These are phyloP conservation scores for Ampelomyces quisqualis DNA, from an alignment of 2,329 filamentous ascomycete species.

Conservation along the genomic window DNA sequence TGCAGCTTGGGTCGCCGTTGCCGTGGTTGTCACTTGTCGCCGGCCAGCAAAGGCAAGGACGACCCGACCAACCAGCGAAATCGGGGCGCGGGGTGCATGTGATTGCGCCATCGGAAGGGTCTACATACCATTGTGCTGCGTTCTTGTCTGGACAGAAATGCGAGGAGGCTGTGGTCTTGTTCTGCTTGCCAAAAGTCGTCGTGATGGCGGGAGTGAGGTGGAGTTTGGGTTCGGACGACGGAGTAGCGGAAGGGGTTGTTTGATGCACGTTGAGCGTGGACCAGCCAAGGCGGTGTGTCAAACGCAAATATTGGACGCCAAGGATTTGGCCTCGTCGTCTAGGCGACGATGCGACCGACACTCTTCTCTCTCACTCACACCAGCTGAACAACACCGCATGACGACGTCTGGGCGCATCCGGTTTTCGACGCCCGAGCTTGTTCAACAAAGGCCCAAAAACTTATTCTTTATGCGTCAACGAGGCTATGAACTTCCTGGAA, in stretches of 20 bases:
- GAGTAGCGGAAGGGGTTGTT: slow-evolving; percentile 17
- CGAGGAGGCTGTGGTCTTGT: slow-evolving; percentile 5
- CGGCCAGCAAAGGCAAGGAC: slow-evolving; percentile 14
- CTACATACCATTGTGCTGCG: slow-evolving; percentile 25
- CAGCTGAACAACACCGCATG: not conserved
- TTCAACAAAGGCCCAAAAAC: not conserved
- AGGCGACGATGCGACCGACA: slow-evolving; percentile 1
- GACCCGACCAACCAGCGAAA: slow-evolving; percentile 17
- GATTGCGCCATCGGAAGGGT: slow-evolving; percentile 5
- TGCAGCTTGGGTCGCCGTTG: slow-evolving; percentile 15
- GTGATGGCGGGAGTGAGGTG: slow-evolving; percentile 15
- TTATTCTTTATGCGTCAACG: not conserved
- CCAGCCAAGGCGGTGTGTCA: slow-evolving; percentile 8
- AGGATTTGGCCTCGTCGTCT: slow-evolving; percentile 6
- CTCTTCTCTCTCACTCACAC: not conserved
- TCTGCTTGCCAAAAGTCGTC: slow-evolving; percentile 9
- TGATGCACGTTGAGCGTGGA: slow-evolving; percentile 11
- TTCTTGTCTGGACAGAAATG: slow-evolving; percentile 6
- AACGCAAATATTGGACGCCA: slow-evolving; percentile 9
- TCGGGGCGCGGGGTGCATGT: slow-evolving; percentile 8
- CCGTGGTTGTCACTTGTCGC: slow-evolving; percentile 8
- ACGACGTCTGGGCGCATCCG: not conserved
- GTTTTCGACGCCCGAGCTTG: not conserved
- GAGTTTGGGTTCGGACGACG: too few species aligned
- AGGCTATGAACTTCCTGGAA: too few species aligned